Percentiles rank a stretch among this genome's conserved stretches.
phyloP scores from a whole-genome alignment of 345 rosid species.

The Cardamine resedifolia region DNA sequence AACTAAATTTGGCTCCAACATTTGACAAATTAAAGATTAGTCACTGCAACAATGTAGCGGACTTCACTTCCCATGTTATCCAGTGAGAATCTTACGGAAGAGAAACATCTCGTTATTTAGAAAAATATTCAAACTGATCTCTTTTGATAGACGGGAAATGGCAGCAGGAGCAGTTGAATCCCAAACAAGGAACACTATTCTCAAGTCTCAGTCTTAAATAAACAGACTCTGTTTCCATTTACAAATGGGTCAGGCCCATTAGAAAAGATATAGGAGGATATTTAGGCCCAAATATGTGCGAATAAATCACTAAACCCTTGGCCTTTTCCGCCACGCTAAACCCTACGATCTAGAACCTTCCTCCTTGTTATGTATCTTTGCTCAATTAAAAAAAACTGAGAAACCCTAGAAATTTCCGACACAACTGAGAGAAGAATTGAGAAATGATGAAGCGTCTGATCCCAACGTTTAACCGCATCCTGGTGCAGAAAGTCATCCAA shows the following conservation, averaged over 20 bases:
- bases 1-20: neutral
- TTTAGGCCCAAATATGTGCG: conserved; percentile 9
- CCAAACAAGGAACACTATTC: neutral
- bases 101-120: neutral
- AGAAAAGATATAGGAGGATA: neutral
- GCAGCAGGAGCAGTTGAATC: neutral
- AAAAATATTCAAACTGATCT: neutral
- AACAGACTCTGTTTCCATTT: neutral
- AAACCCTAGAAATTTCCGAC: conserved; percentile 11
- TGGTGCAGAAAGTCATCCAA: conserved; percentile 73
- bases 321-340: conserved; percentile 9
- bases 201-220: neutral
- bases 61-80: neutral
- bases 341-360: conserved; percentile 36
- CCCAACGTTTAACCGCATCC: conserved; percentile 69
- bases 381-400: conserved; percentile 1
- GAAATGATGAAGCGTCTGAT: conserved; percentile 79
- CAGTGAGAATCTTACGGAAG: no score
- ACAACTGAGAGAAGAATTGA: neutral
- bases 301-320: conserved; percentile 20
- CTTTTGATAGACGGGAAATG: neutral
- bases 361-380: conserved; percentile 5
- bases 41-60: neutral
- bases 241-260: neutral
- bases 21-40: neutral